Conservation (phyloP, 2,329 filamentous ascomycete genomes). For the Botryotinia convoluta region DNA sequence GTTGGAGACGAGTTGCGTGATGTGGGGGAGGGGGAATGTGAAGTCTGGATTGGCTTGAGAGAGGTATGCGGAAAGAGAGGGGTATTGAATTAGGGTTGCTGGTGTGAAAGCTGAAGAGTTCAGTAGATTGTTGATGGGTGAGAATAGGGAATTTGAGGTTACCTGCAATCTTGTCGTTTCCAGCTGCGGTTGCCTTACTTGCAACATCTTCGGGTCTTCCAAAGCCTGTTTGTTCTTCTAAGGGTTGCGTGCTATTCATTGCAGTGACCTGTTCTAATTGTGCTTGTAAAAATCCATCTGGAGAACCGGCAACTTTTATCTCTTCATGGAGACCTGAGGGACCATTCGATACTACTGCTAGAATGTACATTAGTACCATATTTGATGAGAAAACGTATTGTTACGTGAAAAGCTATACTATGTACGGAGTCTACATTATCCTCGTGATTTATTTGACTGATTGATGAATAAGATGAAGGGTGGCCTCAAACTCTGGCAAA, state of each 20-base stretch:
- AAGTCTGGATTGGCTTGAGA: constrained; percentile 9
- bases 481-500: not conserved
- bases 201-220: not conserved
- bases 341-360: not conserved
- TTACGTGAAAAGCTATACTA: not conserved
- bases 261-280: constrained; percentile 22
- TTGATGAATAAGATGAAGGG: not conserved
- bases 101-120: constrained; percentile 9
- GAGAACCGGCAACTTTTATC: constrained; percentile 33
- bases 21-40: constrained; percentile 16
- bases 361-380: not conserved
- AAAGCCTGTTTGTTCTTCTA: not conserved
- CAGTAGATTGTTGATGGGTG: not conserved
- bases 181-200: constrained; percentile 38
- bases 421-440: not conserved
- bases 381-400: not conserved
- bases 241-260: not conserved
- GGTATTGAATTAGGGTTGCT: constrained; percentile 24
- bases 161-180: constrained; percentile 37
- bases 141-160: not conserved
- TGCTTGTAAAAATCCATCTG: constrained; percentile 29
- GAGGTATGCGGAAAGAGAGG: constrained; percentile 23
- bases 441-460: not conserved
- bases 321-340: not conserved
- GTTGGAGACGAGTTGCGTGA: constrained; percentile 37